Base-by-base conservation (phyloP, 257 asterid species). In the Misopates orontium region DNA sequence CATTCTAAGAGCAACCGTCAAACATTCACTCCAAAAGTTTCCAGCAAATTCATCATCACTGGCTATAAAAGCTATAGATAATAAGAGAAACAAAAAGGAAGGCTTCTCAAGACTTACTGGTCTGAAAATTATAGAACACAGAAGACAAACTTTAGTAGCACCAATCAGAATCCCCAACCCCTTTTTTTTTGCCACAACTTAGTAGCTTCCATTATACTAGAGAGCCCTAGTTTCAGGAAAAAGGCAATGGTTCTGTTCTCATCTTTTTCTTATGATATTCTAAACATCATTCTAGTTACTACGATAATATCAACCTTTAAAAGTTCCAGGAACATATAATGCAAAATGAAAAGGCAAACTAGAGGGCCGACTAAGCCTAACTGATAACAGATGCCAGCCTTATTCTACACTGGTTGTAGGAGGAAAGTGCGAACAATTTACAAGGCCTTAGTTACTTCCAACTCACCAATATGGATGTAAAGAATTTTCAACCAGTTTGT, bases 121-220 rank as follows among this genome's bases (percentile, higher is more conserved):
- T 56, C 21, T 24, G 44, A 56, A 56, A 24, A 56, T 56, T 28
- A 40, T n/a, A 28, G 16, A 56, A 55, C 25, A 59, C 28, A 59
- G 10, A 28, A 15, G 15, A 40, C 11, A 18, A 25, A 36, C 50
- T 36, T 18, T 49, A 39, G 6, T 8, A 51, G 23, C 50, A 67
- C 16, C 54, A 17, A 28, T 18, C 36, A 31, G n/a, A n/a, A n/a
- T n/a, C n/a, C n/a, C n/a, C n/a, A n/a, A n/a, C n/a, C n/a, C n/a
- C n/a, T n/a, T n/a, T n/a, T n/a, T n/a, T n/a, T n/a, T n/a, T n/a
- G n/a, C n/a, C n/a, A n/a, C n/a, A n/a, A n/a, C n/a, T n/a, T n/a
- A n/a, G n/a, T n/a, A n/a, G n/a, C n/a, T n/a, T n/a, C n/a, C n/a
- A n/a, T n/a, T n/a, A 36, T 10, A 28, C 36, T 28, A 28, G 36